These are phyloP conservation scores for Blastobotrys peoriensis DNA, from an alignment of 805 yeast species.

Conservation along the genomic window DNA sequence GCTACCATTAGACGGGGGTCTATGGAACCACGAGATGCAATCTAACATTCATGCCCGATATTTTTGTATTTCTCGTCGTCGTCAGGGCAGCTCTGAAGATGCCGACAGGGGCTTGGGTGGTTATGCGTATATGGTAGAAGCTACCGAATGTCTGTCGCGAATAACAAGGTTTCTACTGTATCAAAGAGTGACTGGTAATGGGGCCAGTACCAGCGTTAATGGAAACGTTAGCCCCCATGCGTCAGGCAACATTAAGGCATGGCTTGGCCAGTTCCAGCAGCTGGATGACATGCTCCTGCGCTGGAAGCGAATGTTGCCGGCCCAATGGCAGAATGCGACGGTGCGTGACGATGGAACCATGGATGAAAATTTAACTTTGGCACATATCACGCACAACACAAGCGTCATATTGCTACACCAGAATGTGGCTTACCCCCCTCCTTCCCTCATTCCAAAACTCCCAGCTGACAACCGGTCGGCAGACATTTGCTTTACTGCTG, in stretches of 20 bases:
- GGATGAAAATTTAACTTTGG: constrained; percentile 3
- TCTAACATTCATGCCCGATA: neutral
- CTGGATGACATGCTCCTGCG: constrained; percentile 7
- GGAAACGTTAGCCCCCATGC: too few relatives aligned
- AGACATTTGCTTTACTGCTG: neutral
- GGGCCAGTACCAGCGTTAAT: constrained; percentile 1
- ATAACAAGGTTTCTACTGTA: constrained; percentile 9
- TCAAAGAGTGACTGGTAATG: constrained; percentile 4
- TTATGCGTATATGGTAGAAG: constrained; percentile 9
- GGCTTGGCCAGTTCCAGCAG: constrained; percentile 8
- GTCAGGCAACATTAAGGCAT: constrained; percentile 6
- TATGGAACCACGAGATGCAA: neutral
- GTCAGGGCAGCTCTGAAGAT: neutral
- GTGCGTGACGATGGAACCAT: neutral
- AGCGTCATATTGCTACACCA: constrained; percentile 6
- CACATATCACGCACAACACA: constrained; percentile 7
- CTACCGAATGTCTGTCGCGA: constrained; percentile 7
- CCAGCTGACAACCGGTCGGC: constrained; percentile 6
- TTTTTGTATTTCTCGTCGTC: too few relatives aligned
- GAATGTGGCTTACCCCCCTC: constrained; percentile 2
- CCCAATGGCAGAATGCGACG: constrained; percentile 5
- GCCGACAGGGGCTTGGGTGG: constrained; percentile 7
- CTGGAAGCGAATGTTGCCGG: constrained; percentile 9
- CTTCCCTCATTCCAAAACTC: constrained; percentile 1
- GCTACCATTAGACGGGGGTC: constrained; percentile 2